phyloP scores from a whole-genome alignment of 2,329 filamentous ascomycete genomes.

The Zalaria obscura region DNA sequence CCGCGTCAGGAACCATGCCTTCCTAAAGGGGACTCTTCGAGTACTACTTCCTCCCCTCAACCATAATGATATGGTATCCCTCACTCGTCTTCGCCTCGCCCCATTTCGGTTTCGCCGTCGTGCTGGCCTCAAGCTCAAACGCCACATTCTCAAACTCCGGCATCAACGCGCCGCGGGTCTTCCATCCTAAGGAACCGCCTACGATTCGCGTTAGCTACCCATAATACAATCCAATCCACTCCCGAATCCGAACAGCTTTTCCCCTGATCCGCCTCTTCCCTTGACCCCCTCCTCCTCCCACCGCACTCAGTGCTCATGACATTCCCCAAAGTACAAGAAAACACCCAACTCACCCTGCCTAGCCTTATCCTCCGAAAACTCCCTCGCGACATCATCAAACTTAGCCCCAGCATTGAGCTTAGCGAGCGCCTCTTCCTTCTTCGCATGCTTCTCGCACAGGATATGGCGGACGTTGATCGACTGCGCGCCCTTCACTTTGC shows the following conservation, averaged over 20 bases:
- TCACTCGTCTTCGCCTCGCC: conserved; percentile 60
- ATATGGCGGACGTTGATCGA: conserved; percentile 65
- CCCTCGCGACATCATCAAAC: conserved; percentile 61
- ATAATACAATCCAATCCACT: too few relatives aligned
- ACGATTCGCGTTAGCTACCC: background rate
- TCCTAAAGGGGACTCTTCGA: too few relatives aligned
- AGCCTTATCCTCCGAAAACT: conserved; percentile 66
- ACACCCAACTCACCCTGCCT: conserved; percentile 40
- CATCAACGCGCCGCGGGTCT: conserved; percentile 52
- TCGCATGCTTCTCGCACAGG: conserved; percentile 62
- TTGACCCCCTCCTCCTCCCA: too few relatives aligned
- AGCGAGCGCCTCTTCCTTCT: conserved; percentile 60
- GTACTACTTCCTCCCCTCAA: conserved; percentile 53
- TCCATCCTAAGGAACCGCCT: conserved; percentile 63
- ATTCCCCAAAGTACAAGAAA: too few relatives aligned
- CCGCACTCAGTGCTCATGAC: too few relatives aligned
- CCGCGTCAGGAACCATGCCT: too few relatives aligned
- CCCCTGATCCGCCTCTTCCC: too few relatives aligned
- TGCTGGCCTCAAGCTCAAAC: conserved; percentile 53
- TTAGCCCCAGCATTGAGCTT: conserved; percentile 53
- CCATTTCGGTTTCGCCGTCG: conserved; percentile 48
- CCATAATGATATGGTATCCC: conserved; percentile 73
- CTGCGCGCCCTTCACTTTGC: conserved; percentile 44
- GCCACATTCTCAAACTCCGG: conserved; percentile 59
- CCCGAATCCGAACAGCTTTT: too few relatives aligned